A percentile compares a stretch with the other conserved stretches of the same genome.
These are phyloP conservation scores for Dalbergia oliveri DNA, from an alignment of 306 rosid genomes.

Conservation along the genomic window DNA sequence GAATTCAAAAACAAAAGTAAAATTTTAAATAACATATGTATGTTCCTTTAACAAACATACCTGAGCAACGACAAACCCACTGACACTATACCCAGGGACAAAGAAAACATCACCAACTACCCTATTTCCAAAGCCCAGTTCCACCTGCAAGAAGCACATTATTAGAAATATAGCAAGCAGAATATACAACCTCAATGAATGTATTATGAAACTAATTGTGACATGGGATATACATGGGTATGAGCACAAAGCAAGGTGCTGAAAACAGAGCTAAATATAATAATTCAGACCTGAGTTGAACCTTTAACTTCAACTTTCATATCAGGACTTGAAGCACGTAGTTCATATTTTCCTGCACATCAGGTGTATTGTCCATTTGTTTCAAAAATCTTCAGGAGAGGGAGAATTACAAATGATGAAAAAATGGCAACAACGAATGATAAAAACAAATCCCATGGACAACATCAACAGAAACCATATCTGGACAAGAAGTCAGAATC, in stretches of 20 bases:
- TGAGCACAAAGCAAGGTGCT: slow-evolving; percentile 34
- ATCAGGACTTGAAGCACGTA: slow-evolving; percentile 82
- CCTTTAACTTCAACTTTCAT: slow-evolving; percentile 83
- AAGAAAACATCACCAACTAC: slow-evolving; percentile 73
- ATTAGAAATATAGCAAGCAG: slow-evolving; percentile 38
- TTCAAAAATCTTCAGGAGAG: slow-evolving; percentile 10
- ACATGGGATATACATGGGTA: slow-evolving; percentile 28
- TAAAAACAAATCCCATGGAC: slow-evolving; percentile 6
- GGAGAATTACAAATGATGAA: slow-evolving; percentile 27
- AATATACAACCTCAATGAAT: slow-evolving; percentile 34
- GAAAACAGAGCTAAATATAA: slow-evolving; percentile 37
- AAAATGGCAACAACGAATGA: slow-evolving; percentile 12
- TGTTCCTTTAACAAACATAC: slow-evolving; percentile 55
- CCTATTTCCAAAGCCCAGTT: slow-evolving; percentile 85
- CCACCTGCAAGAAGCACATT: slow-evolving; percentile 71
- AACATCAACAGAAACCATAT: slow-evolving; percentile 22
- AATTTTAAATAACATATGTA: slow-evolving; percentile 5
- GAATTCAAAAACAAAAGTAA: slow-evolving; percentile 16
- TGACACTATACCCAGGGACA: slow-evolving; percentile 84
- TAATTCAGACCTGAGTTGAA: slow-evolving; percentile 73
- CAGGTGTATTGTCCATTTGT: slow-evolving; percentile 27
- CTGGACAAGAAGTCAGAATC: slow-evolving; percentile 28
- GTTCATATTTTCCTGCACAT: slow-evolving; percentile 81
- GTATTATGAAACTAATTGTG: slow-evolving; percentile 23
- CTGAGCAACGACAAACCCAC: slow-evolving; percentile 95